These are phyloP conservation scores for Astrocystis sublimbata DNA, from an alignment of 495 filamentous ascomycete species.

Conservation along the genomic window DNA sequence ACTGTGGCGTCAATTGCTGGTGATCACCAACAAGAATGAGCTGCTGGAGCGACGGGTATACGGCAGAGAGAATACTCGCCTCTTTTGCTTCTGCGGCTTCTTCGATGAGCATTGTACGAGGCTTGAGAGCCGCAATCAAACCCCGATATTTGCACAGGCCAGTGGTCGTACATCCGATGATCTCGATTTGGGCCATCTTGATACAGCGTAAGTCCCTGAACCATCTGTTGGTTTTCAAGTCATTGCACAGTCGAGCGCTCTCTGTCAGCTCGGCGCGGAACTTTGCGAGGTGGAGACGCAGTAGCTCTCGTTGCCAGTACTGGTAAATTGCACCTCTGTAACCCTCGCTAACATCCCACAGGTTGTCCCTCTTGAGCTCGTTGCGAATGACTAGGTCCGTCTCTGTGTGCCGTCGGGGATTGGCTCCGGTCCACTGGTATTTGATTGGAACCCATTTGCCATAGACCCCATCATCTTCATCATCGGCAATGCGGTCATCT, in stretches of 20 bases:
- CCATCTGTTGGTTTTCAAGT: conserved; percentile 36
- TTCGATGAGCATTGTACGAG: conserved; percentile 59
- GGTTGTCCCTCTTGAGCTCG: conserved; percentile 28
- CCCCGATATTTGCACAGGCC: conserved; percentile 87
- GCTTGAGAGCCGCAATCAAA: conserved; percentile 68
- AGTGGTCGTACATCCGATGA: conserved; percentile 59
- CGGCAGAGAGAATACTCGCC: conserved; percentile 54
- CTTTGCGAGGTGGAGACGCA: conserved; percentile 23
- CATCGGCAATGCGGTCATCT: conserved; percentile 40
- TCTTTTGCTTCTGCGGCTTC: conserved; percentile 61
- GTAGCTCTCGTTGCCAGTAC: conserved; percentile 37
- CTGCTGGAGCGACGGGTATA: conserved; percentile 56
- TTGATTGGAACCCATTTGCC: conserved; percentile 36
- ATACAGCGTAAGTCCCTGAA: conserved; percentile 35
- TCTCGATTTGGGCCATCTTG: conserved; percentile 29
- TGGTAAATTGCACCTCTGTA: conserved; percentile 44
- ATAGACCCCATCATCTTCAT: conserved; percentile 40
- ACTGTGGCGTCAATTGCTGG: conserved; percentile 52
- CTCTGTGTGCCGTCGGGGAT: conserved; percentile 19
- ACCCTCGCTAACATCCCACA: conserved; percentile 36
- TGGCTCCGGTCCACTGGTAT: conserved; percentile 41
- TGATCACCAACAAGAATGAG: conserved; percentile 60
- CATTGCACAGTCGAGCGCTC: conserved; percentile 32
- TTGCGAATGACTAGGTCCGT: conserved; percentile 21
- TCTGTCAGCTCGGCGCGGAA: conserved; percentile 33